Base-by-base conservation (phyloP, 2,329 filamentous ascomycete genomes). In the Ascochyta koolunga region DNA sequence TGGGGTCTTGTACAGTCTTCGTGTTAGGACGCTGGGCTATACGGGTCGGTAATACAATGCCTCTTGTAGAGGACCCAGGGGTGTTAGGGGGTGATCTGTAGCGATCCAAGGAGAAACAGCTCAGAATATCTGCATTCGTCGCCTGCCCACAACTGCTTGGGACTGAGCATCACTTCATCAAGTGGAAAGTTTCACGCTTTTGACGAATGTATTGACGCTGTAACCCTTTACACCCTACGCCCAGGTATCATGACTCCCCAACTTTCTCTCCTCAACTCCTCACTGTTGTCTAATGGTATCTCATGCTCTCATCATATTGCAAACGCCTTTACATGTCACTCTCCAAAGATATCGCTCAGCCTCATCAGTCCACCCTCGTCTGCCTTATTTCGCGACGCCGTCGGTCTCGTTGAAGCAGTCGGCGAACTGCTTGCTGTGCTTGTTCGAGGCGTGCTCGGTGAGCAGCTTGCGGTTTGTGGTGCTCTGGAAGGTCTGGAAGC, bases 401-500 rank as follows among this genome's bases (percentile, higher is more conserved):
- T 73, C 71, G 2, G 68, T 65, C 18, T 66, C 62, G 39, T 73
- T 66, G 64, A 93, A 93, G 78, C 89, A 92, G 36, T 90, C 88
- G 44, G 81, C 73, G 24, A 90, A 79, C 36, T 82, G 81, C 80
- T 91, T 90, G 79, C 78, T 87, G 79, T 93, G 89, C 81, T 91
- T 91, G 78, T 91, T 91, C 60, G 77, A 72, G 58, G 89, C 88
- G 75, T 93, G 89, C 69, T 89, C 85, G 56, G 82, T 83, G 59
- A 92, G 83, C 59, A 88, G 86, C 67, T 87, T 87, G 58, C 83
- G 85, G 71, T 88, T 88, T 57, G 87, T 88, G 31, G 89, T 93
- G 80, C 88, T 88, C 65, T 92, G 83, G 79, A 93, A 92, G 25
- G 88, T 89, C 65, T 88, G 84, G 77, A 87, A 89, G 88, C 89